These are phyloP conservation scores for Brettanomyces nanus DNA, from an alignment of 805 yeast species.

Conservation along the genomic window DNA sequence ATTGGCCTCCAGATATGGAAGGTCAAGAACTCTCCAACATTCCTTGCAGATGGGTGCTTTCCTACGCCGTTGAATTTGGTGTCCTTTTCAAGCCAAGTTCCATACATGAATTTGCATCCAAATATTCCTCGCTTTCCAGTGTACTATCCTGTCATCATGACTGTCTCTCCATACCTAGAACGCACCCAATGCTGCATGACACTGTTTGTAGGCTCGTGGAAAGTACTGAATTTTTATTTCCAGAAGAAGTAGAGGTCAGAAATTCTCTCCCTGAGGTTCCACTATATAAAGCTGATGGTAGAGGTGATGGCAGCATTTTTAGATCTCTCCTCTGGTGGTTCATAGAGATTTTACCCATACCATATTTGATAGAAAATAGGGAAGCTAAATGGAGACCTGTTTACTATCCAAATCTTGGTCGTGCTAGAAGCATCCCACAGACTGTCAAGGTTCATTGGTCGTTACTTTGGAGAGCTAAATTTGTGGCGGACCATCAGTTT, in stretches of 20 bases:
- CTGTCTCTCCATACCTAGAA: slow-evolving; percentile 26
- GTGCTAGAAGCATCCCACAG: slow-evolving; percentile 39
- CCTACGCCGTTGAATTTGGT: slow-evolving; percentile 45
- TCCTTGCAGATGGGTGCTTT: slow-evolving; percentile 54
- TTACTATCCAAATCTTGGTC: slow-evolving; percentile 51
- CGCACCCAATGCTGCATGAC: slow-evolving; percentile 4
- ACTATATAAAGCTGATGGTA: slow-evolving; percentile 27
- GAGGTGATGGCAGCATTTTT: slow-evolving; percentile 26
- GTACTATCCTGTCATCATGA: slow-evolving; percentile 47
- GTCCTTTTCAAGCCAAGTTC: slow-evolving; percentile 35
- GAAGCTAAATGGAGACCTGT: slow-evolving; percentile 42
- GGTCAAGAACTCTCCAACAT: slow-evolving; percentile 41
- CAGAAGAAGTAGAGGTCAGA: slow-evolving; percentile 6
- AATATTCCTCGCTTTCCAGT: slow-evolving; percentile 33
- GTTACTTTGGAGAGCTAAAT: slow-evolving; percentile 45
- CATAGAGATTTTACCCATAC: slow-evolving; percentile 52
- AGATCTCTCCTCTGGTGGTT: slow-evolving; percentile 48
- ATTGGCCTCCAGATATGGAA: slow-evolving; percentile 41
- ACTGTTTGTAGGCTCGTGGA: slow-evolving; percentile 4
- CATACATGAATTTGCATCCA: slow-evolving; percentile 31
- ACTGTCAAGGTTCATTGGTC: slow-evolving; percentile 52
- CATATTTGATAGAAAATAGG: slow-evolving; percentile 38
- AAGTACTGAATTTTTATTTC: slow-evolving; percentile 9
- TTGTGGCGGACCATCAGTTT: slow-evolving; percentile 38
- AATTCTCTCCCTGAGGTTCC: slow-evolving; percentile 16